Evolutionary conservation across 495 filamentous ascomycete species (phyloP).

Genomic region (Lasiosphaeria hispida): DNA sequence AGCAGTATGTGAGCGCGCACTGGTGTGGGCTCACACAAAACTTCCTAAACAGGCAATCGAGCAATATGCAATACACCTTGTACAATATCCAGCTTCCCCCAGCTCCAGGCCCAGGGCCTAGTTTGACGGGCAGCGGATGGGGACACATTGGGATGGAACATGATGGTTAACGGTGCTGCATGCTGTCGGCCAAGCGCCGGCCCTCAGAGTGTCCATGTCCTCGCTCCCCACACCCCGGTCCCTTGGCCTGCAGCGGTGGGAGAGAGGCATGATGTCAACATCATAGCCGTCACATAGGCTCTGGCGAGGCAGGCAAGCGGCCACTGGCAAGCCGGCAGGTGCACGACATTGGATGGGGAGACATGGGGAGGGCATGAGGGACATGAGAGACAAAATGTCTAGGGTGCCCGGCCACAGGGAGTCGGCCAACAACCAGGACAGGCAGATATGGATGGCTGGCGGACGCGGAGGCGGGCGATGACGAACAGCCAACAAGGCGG

Average conservation of each 20-base stretch:
- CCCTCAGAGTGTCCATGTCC: neutral
- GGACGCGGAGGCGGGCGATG: neutral
- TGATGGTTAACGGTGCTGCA: neutral
- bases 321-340: neutral
- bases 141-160: neutral
- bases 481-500: neutral
- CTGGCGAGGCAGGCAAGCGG: neutral
- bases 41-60: slow-evolving; percentile 12
- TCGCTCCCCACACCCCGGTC: neutral
- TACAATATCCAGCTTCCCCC: neutral
- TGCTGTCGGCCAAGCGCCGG: slow-evolving; percentile 14
- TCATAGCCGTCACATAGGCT: slow-evolving; percentile 8
- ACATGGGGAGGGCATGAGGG: too few species aligned
- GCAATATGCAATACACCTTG: slow-evolving; percentile 7
- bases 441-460: too few species aligned
- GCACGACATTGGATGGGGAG: too few species aligned
- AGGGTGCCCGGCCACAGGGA: neutral
- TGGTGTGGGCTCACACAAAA: neutral
- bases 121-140: slow-evolving; percentile 2
- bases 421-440: too few species aligned
- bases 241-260: slow-evolving; percentile 7
- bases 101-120: neutral
- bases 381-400: neutral
- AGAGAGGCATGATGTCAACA: slow-evolving; percentile 10
- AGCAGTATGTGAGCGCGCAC: slow-evolving; percentile 1